These are phyloP conservation scores for Sequoiadendron giganteum DNA, from an alignment of 75 land plant species.

Conservation along the genomic window DNA sequence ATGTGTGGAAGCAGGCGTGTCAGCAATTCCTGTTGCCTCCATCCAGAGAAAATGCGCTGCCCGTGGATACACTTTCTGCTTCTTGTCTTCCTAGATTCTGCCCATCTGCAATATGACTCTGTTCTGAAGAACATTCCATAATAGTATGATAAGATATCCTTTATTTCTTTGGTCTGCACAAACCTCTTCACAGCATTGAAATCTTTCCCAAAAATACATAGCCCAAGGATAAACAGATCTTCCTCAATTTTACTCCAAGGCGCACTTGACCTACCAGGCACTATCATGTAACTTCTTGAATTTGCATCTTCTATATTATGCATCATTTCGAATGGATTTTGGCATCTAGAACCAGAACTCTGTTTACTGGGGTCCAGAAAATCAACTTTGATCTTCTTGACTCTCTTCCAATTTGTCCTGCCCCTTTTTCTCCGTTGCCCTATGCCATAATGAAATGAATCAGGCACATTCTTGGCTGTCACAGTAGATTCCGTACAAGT, in stretches of 20 bases:
- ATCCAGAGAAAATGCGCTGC: slow-evolving; percentile 48
- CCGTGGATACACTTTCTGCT: slow-evolving; percentile 52
- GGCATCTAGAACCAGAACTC: not conserved
- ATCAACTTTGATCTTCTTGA: not conserved
- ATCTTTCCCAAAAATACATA: slow-evolving; percentile 74
- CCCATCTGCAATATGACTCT: slow-evolving; percentile 47
- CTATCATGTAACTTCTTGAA: slow-evolving; percentile 9
- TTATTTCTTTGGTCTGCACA: slow-evolving; percentile 45
- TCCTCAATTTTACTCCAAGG: slow-evolving; percentile 51
- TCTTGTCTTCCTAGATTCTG: slow-evolving; percentile 39
- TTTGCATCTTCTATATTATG: not conserved
- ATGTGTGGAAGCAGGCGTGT: slow-evolving; percentile 39
- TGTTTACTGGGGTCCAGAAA: not conserved
- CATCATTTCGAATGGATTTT: not conserved
- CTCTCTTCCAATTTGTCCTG: not conserved
- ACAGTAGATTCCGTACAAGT: not conserved
- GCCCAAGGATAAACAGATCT: slow-evolving; percentile 61
- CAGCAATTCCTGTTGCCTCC: slow-evolving; percentile 64
- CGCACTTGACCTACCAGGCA: slow-evolving; percentile 33
- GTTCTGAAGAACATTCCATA: slow-evolving; percentile 60
- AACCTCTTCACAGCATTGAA: slow-evolving; percentile 43
- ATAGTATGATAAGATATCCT: slow-evolving; percentile 50
- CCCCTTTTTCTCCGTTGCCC: slow-evolving; percentile 4
- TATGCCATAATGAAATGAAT: not conserved
- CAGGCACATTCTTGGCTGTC: not conserved